phyloP scores from a whole-genome alignment of 2,329 filamentous ascomycete genomes.

The Botryotinia globosa region DNA sequence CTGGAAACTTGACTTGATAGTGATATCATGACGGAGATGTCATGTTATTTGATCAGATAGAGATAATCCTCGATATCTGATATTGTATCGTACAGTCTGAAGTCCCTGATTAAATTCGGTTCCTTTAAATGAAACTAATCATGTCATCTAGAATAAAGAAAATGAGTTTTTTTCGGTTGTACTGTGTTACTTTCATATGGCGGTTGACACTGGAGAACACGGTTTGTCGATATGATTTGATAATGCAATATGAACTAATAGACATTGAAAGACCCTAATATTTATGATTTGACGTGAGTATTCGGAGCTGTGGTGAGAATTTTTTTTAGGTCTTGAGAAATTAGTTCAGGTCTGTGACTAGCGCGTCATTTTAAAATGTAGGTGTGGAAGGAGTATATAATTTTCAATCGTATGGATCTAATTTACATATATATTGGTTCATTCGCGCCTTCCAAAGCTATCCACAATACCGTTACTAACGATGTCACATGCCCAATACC shows the following conservation, averaged over 20 bases:
- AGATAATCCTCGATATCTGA: not conserved
- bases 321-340: not conserved
- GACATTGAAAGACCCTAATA: not conserved
- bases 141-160: not conserved
- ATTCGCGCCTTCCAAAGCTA: no score
- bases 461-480: not conserved
- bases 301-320: not conserved
- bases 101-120: not conserved
- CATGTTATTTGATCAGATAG: not conserved
- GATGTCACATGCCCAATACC: not conserved
- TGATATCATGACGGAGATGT: not conserved
- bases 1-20: not conserved
- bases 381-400: no score
- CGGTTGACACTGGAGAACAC: rapidly evolving
- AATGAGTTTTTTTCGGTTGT: not conserved
- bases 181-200: not conserved
- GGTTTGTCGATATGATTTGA: not conserved
- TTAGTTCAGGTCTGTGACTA: no score
- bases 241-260: no score
- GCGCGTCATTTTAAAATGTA: no score
- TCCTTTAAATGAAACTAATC: not conserved
- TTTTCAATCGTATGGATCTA: no score
- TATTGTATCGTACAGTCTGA: not conserved
- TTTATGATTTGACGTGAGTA: not conserved
- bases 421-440: no score